Evolutionary conservation across 768 basidiomycete species (phyloP).

Genomic region (Rhizopogon rudus): DNA sequence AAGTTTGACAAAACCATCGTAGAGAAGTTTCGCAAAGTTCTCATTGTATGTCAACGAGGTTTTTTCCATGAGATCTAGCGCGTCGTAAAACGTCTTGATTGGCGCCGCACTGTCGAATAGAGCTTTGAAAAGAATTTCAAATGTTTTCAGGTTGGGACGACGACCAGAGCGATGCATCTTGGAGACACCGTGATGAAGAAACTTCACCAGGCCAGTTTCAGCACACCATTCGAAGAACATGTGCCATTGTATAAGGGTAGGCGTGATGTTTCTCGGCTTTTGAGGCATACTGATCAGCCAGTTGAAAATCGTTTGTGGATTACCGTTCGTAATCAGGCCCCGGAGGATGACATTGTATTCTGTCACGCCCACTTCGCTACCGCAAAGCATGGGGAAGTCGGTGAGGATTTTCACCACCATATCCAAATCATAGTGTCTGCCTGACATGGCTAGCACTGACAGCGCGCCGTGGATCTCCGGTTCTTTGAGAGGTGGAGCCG

Average conservation of each 20-base stretch:
- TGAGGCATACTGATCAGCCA: conserved; percentile 54
- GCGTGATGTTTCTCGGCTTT: conserved; percentile 40
- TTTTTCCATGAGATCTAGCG: conserved; percentile 44
- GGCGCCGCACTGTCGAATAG: conserved; percentile 30
- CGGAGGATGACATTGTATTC: conserved; percentile 46
- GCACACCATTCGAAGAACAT: conserved; percentile 41
- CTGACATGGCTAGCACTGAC: conserved; percentile 45
- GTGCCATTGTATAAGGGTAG: conserved; percentile 52
- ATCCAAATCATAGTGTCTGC: conserved; percentile 46
- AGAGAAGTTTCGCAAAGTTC: conserved; percentile 34
- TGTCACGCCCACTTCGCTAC: conserved; percentile 38
- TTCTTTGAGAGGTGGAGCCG: conserved; percentile 4
- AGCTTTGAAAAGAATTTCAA: conserved; percentile 43
- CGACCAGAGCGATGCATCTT: conserved; percentile 35
- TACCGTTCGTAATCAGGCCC: conserved; percentile 40
- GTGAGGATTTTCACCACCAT: conserved; percentile 48
- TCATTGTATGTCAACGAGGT: conserved; percentile 41
- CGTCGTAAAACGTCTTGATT: conserved; percentile 28
- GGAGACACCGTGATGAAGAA: conserved; percentile 26
- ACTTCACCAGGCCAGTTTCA: conserved; percentile 18
- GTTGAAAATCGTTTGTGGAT: conserved; percentile 36
- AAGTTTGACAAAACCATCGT: conserved; percentile 37
- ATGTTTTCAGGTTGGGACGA: conserved; percentile 41
- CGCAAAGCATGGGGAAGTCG: conserved; percentile 45
- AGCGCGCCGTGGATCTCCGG: conserved; percentile 36